Evolutionary conservation across 306 rosid species (phyloP).

Genomic region (Acacia crassicarpa): DNA sequence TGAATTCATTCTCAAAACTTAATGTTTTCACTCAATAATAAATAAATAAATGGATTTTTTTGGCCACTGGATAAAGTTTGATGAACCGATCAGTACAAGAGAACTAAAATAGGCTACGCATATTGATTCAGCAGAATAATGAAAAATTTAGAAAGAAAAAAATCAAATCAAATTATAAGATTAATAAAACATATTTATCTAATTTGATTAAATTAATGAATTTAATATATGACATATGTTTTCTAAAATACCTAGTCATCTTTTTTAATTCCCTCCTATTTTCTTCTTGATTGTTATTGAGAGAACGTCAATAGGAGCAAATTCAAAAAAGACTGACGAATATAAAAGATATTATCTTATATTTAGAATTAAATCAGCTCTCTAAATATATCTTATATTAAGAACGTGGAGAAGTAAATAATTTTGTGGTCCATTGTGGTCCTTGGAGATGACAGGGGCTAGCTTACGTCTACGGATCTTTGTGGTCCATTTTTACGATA

Average conservation of each 20-base stretch:
- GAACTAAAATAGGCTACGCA: background rate
- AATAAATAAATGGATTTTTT: background rate
- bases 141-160: background rate
- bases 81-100: background rate
- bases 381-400: too few species aligned
- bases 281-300: too few species aligned
- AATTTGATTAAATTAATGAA: too few species aligned
- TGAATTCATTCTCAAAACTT: background rate
- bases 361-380: too few species aligned
- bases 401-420: too few species aligned
- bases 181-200: background rate
- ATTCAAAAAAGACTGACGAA: too few species aligned
- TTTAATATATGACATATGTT: too few species aligned
- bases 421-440: background rate
- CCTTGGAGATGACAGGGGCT: background rate
- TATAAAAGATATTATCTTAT: too few species aligned
- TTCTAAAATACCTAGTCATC: too few species aligned
- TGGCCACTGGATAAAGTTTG: background rate
- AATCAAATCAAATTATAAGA: background rate
- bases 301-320: too few species aligned
- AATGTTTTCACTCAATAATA: background rate
- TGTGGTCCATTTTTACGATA: background rate
- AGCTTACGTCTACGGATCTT: too few species aligned
- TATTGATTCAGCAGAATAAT: background rate
- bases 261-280: too few species aligned